These are phyloP conservation scores for Metschnikowia picachoensis DNA, from an alignment of 805 yeast species.

Conservation along the genomic window DNA sequence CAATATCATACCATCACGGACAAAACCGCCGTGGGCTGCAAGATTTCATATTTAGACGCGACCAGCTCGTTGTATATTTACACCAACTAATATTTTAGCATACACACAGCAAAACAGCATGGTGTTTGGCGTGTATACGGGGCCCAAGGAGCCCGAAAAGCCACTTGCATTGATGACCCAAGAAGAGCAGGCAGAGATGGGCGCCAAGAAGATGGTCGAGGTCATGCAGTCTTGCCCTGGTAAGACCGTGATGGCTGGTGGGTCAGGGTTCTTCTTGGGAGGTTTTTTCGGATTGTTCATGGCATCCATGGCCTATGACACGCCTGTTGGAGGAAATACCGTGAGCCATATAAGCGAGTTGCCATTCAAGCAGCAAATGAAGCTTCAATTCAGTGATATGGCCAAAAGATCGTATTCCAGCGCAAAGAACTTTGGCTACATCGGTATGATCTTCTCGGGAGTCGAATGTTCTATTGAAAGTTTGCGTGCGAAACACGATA, in stretches of 20 bases:
- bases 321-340: slow-evolving; percentile 59
- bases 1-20: too few relatives aligned
- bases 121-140: slow-evolving; percentile 41
- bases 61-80: too few relatives aligned
- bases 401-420: slow-evolving; percentile 80
- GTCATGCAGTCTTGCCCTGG: slow-evolving; percentile 95
- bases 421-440: slow-evolving; percentile 72
- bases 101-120: slow-evolving; percentile 1
- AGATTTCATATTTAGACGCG: too few relatives aligned
- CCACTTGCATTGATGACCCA: slow-evolving; percentile 70
- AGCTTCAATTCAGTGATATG: slow-evolving; percentile 87
- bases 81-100: too few relatives aligned
- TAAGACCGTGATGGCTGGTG: slow-evolving; percentile 87
- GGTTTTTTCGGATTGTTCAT: slow-evolving; percentile 94
- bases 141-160: slow-evolving; percentile 38
- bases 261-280: slow-evolving; percentile 89
- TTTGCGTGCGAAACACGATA: slow-evolving; percentile 60
- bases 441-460: slow-evolving; percentile 21
- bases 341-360: slow-evolving; percentile 67
- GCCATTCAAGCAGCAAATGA: slow-evolving; percentile 91
- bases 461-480: slow-evolving; percentile 21
- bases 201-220: slow-evolving; percentile 77
- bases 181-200: slow-evolving; percentile 90
- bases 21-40: too few relatives aligned
- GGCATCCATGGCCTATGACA: slow-evolving; percentile 83